Base-by-base conservation (phyloP, 1,284 basidiomycete genomes). In the Athelia psychrophila region DNA sequence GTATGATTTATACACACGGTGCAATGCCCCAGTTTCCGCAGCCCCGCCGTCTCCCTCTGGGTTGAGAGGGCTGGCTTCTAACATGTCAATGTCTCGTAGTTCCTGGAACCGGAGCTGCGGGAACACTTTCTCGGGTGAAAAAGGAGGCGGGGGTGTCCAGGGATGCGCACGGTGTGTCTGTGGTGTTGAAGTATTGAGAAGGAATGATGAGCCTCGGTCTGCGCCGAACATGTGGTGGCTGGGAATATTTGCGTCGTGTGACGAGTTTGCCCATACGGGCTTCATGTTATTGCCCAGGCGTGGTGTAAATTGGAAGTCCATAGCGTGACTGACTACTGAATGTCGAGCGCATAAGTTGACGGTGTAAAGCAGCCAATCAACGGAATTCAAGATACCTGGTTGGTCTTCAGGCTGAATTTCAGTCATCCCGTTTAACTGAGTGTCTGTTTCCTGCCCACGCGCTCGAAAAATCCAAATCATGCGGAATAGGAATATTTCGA, bases 231-330 rank as follows among this genome's bases (percentile, higher is more conserved):
- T 73, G 15, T n/a, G 82, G 79, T 23, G 69, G 61, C 74, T 73
- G 30, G 83, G 78, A 20, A 81, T 79, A 54, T 66, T 73, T 25
- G 71, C 59, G 47, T 80, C 78, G 25, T 60, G 53, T 22, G 59
- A 40, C 30, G 63, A 56, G 6, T 56, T 15, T 27, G 77, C 77
- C 86, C 87, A 89, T 3, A 75, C 79, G 8, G 84, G 81, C 63
- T 73, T 80, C 49, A 74, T 67, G 38, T 67, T 64, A 51, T 69
- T 72, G 51, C 76, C 75, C 2, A 78, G 74, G 22, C 81, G 70
- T 49, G 74, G 75, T 12, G 84, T 85, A 60, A 78, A 86, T 58
- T 88, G 80, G 66, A 83, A 91, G 67, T 91, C 89, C 88, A 91
- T 91, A 2, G 88, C n/a, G n/a, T n/a, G n/a, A n/a, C n/a, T n/a